Evolutionary conservation across 2,329 filamentous ascomycete species (phyloP), one percentile per base, ranked within the genome.

Genomic region (Keithomyces neogunnii): DNA sequence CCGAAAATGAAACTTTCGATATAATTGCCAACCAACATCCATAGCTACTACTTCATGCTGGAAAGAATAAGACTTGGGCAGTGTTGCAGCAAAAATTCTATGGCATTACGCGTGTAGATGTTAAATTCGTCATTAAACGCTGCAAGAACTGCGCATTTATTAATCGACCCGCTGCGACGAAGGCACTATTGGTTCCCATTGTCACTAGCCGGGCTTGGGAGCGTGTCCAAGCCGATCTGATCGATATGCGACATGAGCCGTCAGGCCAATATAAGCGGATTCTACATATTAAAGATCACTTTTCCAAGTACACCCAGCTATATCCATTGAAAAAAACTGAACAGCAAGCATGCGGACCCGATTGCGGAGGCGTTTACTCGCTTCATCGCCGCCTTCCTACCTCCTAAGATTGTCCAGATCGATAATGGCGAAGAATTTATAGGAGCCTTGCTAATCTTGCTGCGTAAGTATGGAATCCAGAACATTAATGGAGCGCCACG

Each of bases 211-310:
- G 49, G 1, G 49, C 45, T 13, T 51, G 45, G 45, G 49, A 51
- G 32, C 45, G 45, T 30, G 49, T 51, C 43, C 31, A 51, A 32
- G 33, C 44, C 44, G 11, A 50, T 45, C 48, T 50, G 26, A 50
- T 50, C 44, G 42, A 50, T 38, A 50, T 50, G 49, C 42, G 49
- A 13, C 32, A 50, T 46, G 32, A 50, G 26, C 49, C 44, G 3
- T 51, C 49, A 30, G 44, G 49, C 11, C 49, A 51, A 51, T 51
- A 35, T 47, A 47, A 51, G 38, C 47, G 44, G 43, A 51, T 51
- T 42, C 42, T 51, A 39, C 44, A 51, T 47, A 47, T 51, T 29
- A 50, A 50, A 36, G 48, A 50, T 50, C 48, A 50, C 39, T 50
- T 50, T 29, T 45, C 39, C 11, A 50, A 50, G 33, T 50, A 50